These are phyloP conservation scores for Fusarium buharicum DNA, from an alignment of 2,329 filamentous ascomycete species.

Conservation along the genomic window DNA sequence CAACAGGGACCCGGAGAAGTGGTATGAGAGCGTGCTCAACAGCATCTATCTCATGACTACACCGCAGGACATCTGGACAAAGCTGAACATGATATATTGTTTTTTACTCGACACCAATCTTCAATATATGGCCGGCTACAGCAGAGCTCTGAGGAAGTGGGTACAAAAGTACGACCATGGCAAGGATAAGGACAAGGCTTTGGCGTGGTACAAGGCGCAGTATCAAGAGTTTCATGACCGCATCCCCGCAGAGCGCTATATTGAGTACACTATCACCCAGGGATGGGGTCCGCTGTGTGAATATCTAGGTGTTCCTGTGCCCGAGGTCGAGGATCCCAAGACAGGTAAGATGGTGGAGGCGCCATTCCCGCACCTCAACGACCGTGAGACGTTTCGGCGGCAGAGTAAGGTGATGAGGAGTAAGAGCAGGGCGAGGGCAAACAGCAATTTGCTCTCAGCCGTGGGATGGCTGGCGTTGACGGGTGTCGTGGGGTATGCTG, in stretches of 20 bases:
- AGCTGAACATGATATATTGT: slow-evolving; percentile 47
- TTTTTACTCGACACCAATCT: slow-evolving; percentile 43
- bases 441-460: slow-evolving; percentile 38
- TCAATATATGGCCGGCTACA: slow-evolving; percentile 45
- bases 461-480: slow-evolving; percentile 42
- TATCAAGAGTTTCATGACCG: slow-evolving; percentile 52
- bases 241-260: slow-evolving; percentile 49
- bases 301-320: slow-evolving; percentile 53
- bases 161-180: slow-evolving; percentile 48
- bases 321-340: slow-evolving; percentile 46
- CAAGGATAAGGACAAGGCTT: slow-evolving; percentile 51
- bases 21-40: slow-evolving; percentile 46
- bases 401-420: slow-evolving; percentile 16
- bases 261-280: slow-evolving; percentile 54
- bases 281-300: slow-evolving; percentile 57
- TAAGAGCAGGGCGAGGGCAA: slow-evolving; percentile 39
- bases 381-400: slow-evolving; percentile 42
- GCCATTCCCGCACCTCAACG: slow-evolving; percentile 50
- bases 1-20: slow-evolving; percentile 53
- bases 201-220: slow-evolving; percentile 51
- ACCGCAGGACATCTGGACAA: slow-evolving; percentile 35
- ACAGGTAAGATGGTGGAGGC: slow-evolving; percentile 48
- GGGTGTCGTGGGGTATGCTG: slow-evolving; percentile 45
- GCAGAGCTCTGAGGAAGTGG: slow-evolving; percentile 41
- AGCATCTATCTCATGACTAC: slow-evolving; percentile 48